A percentile compares a stretch with the other conserved stretches of the same genome.
These are phyloP conservation scores for Aspergillus sp. DNA, from an alignment of 2,329 filamentous ascomycete species.

Conservation along the genomic window DNA sequence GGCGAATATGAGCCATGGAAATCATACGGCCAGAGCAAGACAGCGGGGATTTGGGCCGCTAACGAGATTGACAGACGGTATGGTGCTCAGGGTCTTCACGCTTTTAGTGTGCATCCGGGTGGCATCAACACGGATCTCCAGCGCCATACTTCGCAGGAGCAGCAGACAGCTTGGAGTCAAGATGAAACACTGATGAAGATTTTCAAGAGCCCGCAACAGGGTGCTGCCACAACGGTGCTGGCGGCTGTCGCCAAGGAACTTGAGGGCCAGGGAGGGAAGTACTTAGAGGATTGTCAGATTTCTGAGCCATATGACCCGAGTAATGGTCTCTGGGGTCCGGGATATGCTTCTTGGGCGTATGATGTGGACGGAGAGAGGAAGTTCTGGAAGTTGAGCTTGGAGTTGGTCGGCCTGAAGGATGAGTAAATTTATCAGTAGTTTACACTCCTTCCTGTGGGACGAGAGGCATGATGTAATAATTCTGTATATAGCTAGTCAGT, in stretches of 20 bases:
- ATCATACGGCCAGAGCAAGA: conserved; percentile 54
- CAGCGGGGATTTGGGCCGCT: conserved; percentile 54
- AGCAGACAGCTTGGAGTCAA: too few relatives aligned
- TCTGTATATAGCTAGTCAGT: too few relatives aligned
- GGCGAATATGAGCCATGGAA: conserved; percentile 35
- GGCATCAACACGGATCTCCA: conserved; percentile 1
- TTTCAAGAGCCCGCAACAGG: conserved; percentile 4
- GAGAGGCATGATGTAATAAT: too few relatives aligned
- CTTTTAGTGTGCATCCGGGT: conserved; percentile 51
- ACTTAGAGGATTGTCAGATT: neutral
- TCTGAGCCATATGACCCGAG: neutral
- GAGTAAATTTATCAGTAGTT: too few relatives aligned
- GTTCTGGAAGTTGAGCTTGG: too few relatives aligned
- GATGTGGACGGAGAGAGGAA: too few relatives aligned
- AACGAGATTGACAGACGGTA: conserved; percentile 56
- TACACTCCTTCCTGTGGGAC: too few relatives aligned
- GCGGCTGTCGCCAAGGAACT: neutral
- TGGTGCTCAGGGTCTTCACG: conserved; percentile 48
- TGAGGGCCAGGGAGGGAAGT: conserved; percentile 5
- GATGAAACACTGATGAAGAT: neutral
- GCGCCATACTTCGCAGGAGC: conserved; percentile 8
- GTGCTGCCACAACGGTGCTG: conserved; percentile 1
- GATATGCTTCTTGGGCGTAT: neutral
- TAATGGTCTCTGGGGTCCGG: neutral
- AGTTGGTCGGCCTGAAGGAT: too few relatives aligned